Evolutionary conservation across 306 rosid genomes (phyloP).

Genomic region (Sicyos edulis): DNA sequence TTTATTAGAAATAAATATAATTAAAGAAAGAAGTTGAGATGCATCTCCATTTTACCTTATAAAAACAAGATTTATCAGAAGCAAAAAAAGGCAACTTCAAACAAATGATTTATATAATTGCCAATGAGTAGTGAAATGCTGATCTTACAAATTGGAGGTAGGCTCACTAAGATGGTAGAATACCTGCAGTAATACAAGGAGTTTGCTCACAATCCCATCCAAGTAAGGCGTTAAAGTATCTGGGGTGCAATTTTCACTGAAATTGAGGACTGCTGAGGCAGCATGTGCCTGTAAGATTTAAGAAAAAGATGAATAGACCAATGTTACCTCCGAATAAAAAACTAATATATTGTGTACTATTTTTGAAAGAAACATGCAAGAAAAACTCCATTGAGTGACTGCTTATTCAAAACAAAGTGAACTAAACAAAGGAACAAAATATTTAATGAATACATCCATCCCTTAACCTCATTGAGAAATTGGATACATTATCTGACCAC

Average conservation of each 20-base stretch:
- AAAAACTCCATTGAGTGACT: background rate
- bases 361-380: constrained; percentile 10
- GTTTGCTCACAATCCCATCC: constrained; percentile 89
- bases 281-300: constrained; percentile 76
- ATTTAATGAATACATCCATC: background rate
- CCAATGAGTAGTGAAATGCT: background rate
- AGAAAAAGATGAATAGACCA: background rate
- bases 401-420: background rate
- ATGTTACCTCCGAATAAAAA: background rate
- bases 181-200: constrained; percentile 96
- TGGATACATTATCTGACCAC: background rate
- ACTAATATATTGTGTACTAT: background rate
- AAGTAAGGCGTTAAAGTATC: constrained; percentile 80
- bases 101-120: background rate
- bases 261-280: constrained; percentile 98
- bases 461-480: background rate
- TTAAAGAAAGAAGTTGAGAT: background rate
- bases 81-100: background rate
- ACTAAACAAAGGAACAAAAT: background rate
- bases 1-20: background rate
- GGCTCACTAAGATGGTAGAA: background rate
- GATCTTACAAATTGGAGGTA: background rate
- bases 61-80: background rate
- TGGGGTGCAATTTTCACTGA: constrained; percentile 97
- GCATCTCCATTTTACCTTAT: constrained; percentile 6